Evolutionary conservation across 2,329 filamentous ascomycete genomes (phyloP).

Genomic region (Aspergillus neotritici): DNA sequence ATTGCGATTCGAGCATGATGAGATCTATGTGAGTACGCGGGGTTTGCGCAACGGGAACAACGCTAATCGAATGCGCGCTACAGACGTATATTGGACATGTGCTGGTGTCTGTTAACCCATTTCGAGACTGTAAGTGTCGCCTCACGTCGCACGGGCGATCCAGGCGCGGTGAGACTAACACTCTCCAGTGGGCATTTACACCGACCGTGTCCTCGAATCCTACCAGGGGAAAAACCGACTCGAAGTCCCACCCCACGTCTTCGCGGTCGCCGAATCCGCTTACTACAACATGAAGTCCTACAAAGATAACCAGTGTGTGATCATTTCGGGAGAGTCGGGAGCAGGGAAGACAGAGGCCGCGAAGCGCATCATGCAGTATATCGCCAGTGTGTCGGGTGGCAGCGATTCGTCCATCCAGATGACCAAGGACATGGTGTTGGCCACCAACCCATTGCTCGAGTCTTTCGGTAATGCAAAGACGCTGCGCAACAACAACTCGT

Average conservation of each 20-base stretch:
- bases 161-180: neutral
- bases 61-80: slow-evolving; percentile 13
- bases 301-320: slow-evolving; percentile 97
- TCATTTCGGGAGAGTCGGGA: slow-evolving; percentile 97
- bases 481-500: slow-evolving; percentile 96
- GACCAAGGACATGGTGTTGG: slow-evolving; percentile 98
- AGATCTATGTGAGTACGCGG: slow-evolving; percentile 69
- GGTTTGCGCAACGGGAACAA: slow-evolving; percentile 10
- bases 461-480: slow-evolving; percentile 99
- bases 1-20: slow-evolving; percentile 92
- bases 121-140: slow-evolving; percentile 70
- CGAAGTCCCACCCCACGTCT: slow-evolving; percentile 90
- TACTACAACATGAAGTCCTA: slow-evolving; percentile 99
- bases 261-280: slow-evolving; percentile 88
- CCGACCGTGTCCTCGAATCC: slow-evolving; percentile 83
- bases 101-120: slow-evolving; percentile 96
- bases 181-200: slow-evolving; percentile 79
- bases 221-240: slow-evolving; percentile 97
- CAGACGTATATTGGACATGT: slow-evolving; percentile 98
- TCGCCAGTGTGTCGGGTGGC: slow-evolving; percentile 90
- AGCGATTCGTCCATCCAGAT: slow-evolving; percentile 81
- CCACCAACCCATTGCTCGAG: slow-evolving; percentile 93
- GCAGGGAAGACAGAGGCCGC: slow-evolving; percentile 98
- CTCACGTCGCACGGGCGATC: neutral
- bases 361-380: slow-evolving; percentile 99